Conservation (phyloP, 2,329 filamentous ascomycete species). For the Claviceps digitariae region DNA sequence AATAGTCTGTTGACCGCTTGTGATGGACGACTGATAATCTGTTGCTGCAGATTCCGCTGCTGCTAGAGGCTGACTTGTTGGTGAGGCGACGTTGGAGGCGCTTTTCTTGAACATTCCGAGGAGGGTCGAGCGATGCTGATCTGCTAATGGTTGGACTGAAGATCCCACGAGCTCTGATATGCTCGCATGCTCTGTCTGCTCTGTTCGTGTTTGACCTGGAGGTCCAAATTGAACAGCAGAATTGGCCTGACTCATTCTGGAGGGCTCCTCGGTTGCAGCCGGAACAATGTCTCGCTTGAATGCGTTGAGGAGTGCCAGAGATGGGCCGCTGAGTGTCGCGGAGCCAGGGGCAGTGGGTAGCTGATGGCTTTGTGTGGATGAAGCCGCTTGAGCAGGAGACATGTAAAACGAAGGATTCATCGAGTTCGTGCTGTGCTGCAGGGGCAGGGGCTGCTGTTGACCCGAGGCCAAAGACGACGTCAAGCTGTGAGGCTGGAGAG, state of each 20-base stretch:
- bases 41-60: not conserved
- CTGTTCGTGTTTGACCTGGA: not conserved
- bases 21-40: not conserved
- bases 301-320: conserved; percentile 29
- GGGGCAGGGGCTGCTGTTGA: conserved; percentile 10
- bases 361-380: conserved; percentile 3
- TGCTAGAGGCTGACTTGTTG: not conserved
- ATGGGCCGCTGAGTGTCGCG: conserved; percentile 25
- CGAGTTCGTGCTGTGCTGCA: not conserved
- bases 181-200: conserved; percentile 5
- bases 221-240: not conserved
- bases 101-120: conserved; percentile 41
- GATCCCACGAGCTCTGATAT: conserved; percentile 17
- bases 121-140: conserved; percentile 32
- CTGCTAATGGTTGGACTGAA: conserved; percentile 11
- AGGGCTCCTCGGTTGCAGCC: not conserved
- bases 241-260: not conserved
- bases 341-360: conserved; percentile 7
- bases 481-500: conserved; percentile 41
- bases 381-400: not conserved
- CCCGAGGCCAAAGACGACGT: conserved; percentile 28
- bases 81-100: conserved; percentile 1
- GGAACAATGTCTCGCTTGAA: conserved; percentile 23
- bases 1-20: not conserved
- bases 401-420: not conserved